A percentile compares a stretch with the other conserved stretches of the same genome.
phyloP scores from a whole-genome alignment of 2,329 filamentous ascomycete genomes.

The Alternaria arborescens region DNA sequence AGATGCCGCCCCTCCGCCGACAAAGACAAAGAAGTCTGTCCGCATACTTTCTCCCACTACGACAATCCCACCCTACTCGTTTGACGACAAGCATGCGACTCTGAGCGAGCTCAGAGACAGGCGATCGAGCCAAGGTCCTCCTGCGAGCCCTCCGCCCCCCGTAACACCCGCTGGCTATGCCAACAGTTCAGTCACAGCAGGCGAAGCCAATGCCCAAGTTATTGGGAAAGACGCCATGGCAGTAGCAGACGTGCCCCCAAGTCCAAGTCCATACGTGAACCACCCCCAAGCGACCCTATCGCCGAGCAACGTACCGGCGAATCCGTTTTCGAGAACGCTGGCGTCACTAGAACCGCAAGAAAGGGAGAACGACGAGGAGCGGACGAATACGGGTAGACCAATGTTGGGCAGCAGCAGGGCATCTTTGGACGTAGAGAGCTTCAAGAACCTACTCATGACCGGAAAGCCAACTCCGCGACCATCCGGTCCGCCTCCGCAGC shows the following conservation, averaged over 20 bases:
- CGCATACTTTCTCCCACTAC: slow-evolving; percentile 59
- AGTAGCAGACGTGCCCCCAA: slow-evolving; percentile 33
- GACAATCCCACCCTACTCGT: slow-evolving; percentile 46
- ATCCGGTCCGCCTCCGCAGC: slow-evolving; percentile 37
- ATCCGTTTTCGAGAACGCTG: slow-evolving; percentile 52
- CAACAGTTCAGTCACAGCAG: slow-evolving; percentile 24
- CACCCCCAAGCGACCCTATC: slow-evolving; percentile 22
- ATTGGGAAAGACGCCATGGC: slow-evolving; percentile 35
- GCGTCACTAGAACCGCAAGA: slow-evolving; percentile 47
- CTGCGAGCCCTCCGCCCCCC: slow-evolving; percentile 30
- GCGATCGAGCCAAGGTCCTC: slow-evolving; percentile 19
- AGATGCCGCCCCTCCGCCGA: slow-evolving; percentile 29
- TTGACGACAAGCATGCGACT: slow-evolving; percentile 32
- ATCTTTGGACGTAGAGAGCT: slow-evolving; percentile 78
- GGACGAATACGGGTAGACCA: slow-evolving; percentile 36
- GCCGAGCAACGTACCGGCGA: slow-evolving; percentile 38
- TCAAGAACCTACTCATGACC: slow-evolving; percentile 78
- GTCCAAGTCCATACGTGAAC: slow-evolving; percentile 29
- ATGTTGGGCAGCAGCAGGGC: slow-evolving; percentile 42
- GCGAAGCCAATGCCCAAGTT: slow-evolving; percentile 24
- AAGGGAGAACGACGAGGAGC: slow-evolving; percentile 36
- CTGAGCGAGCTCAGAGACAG: slow-evolving; percentile 27
- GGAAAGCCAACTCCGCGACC: slow-evolving; percentile 63
- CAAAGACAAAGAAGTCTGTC: slow-evolving; percentile 67
- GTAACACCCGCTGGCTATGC: slow-evolving; percentile 29